These are phyloP conservation scores for Diplodia corticola DNA, from an alignment of 2,329 filamentous ascomycete species.

Conservation along the genomic window DNA sequence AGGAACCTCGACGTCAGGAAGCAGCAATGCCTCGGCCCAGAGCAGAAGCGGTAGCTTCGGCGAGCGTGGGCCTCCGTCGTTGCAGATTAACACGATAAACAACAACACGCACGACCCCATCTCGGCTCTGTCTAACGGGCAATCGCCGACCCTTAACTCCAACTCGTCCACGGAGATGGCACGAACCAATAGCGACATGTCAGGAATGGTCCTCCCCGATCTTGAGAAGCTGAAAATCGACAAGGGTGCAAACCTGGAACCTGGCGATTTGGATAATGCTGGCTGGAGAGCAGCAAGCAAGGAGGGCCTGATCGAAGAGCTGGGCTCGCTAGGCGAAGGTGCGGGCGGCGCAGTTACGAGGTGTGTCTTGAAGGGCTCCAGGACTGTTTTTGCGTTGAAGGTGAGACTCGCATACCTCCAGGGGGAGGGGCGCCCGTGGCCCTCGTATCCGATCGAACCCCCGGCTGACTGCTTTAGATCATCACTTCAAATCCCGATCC, in stretches of 20 bases:
- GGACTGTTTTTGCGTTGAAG: conserved; percentile 95
- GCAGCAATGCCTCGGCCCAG: conserved; percentile 78
- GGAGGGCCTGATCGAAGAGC: conserved; percentile 82
- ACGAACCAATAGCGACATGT: conserved; percentile 74
- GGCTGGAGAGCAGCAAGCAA: conserved; percentile 92
- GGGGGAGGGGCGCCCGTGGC: not conserved
- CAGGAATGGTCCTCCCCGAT: conserved; percentile 59
- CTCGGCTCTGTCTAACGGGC: conserved; percentile 13
- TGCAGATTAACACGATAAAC: conserved; percentile 6
- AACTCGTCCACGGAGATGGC: conserved; percentile 86
- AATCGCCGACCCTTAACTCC: conserved; percentile 57
- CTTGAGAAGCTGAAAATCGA: conserved; percentile 81
- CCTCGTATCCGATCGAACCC: not conserved
- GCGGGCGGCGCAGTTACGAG: conserved; percentile 93
- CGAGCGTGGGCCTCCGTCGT: conserved; percentile 55
- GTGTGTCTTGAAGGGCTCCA: conserved; percentile 84
- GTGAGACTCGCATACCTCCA: conserved; percentile 50
- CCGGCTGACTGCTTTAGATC: conserved; percentile 58
- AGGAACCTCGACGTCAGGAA: conserved; percentile 65
- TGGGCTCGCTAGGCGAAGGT: conserved; percentile 89
- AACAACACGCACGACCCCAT: conserved; percentile 17
- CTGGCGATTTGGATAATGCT: conserved; percentile 92
- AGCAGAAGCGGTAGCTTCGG: conserved; percentile 85
- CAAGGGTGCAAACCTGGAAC: conserved; percentile 79
- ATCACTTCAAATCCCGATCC: conserved; percentile 98